These are phyloP conservation scores for Colletotrichum sp. DNA, from an alignment of 2,329 filamentous ascomycete genomes.

Conservation along the genomic window DNA sequence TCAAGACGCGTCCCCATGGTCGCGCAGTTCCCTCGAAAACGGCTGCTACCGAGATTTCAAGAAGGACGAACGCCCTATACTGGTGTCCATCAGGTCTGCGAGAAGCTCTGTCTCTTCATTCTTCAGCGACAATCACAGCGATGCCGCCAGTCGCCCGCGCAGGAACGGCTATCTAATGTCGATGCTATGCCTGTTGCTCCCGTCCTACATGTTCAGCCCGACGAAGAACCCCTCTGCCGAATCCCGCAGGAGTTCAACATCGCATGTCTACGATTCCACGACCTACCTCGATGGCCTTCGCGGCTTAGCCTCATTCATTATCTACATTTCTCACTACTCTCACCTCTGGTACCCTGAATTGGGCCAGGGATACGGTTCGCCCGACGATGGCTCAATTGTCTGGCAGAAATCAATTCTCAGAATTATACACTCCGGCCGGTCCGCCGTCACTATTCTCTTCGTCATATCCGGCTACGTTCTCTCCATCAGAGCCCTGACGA, in stretches of 20 bases:
- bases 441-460: constrained; percentile 65
- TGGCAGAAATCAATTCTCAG: constrained; percentile 56
- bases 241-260: neutral
- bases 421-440: constrained; percentile 57
- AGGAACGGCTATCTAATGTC: neutral
- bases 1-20: neutral
- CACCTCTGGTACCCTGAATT: constrained; percentile 12
- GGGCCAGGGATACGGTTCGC: constrained; percentile 43
- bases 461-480: constrained; percentile 68
- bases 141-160: neutral
- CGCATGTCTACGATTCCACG: constrained; percentile 44
- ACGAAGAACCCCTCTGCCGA: neutral
- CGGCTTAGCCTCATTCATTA: constrained; percentile 58
- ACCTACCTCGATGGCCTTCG: constrained; percentile 63
- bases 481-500: constrained; percentile 53
- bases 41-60: neutral
- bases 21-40: neutral
- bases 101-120: neutral
- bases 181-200: neutral
- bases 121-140: neutral
- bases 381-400: constrained; percentile 45
- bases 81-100: neutral
- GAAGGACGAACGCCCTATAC: neutral
- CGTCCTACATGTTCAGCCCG: neutral
- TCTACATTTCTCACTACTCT: constrained; percentile 59